Conservation (phyloP, 2,329 filamentous ascomycete genomes). For the Sclerotinia glacialis region DNA sequence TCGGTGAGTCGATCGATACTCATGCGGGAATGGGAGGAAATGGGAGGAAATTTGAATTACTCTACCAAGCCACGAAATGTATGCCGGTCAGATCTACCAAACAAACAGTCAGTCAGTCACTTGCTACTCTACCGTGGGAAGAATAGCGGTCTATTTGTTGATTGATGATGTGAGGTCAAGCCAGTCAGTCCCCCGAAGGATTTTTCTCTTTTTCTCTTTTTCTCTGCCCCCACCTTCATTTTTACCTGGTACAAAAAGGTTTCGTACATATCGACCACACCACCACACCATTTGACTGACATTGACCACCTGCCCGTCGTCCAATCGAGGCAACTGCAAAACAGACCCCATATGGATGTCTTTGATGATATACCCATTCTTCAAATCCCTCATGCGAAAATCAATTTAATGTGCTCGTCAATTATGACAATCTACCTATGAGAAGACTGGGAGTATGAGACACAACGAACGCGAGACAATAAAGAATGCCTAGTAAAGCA, state of each 20-base stretch:
- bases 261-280: neutral
- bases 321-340: neutral
- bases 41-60: neutral
- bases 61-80: neutral
- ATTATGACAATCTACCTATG: neutral
- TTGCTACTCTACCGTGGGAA: neutral
- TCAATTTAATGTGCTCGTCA: neutral
- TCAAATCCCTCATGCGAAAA: neutral
- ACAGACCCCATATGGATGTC: neutral
- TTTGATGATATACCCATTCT: neutral
- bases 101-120: neutral
- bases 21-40: neutral
- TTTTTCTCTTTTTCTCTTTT: neutral
- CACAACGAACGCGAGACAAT: no score
- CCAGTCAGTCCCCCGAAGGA: neutral
- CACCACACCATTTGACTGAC: neutral
- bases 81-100: slow-evolving; percentile 1
- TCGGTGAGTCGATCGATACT: neutral
- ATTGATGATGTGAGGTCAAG: neutral
- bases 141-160: slow-evolving; percentile 9
- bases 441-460: neutral
- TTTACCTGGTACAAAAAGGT: neutral
- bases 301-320: slow-evolving; percentile 7
- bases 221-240: neutral
- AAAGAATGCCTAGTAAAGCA: neutral